phyloP scores from a whole-genome alignment of 805 yeast genomes.

The Barnettozyma siamensis region DNA sequence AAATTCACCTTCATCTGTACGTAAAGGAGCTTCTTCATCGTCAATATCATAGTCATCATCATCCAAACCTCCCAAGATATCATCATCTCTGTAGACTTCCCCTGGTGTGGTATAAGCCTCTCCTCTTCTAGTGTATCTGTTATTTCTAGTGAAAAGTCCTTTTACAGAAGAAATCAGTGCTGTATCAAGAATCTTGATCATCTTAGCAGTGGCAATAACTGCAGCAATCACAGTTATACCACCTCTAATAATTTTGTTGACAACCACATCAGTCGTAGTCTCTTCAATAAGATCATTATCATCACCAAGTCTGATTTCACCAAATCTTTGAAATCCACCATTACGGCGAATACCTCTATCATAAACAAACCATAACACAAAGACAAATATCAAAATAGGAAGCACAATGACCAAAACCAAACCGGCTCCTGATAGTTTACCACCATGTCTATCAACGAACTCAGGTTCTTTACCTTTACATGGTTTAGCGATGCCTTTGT shows the following conservation, averaged over 20 bases:
- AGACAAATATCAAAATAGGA: conserved; percentile 38
- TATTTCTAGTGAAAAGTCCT: conserved; percentile 15
- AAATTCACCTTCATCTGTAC: neutral
- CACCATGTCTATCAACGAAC: conserved; percentile 46
- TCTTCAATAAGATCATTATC: conserved; percentile 65
- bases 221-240: conserved; percentile 31
- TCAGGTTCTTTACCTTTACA: conserved; percentile 86
- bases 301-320: conserved; percentile 84
- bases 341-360: conserved; percentile 79
- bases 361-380: conserved; percentile 52
- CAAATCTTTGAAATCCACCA: conserved; percentile 53
- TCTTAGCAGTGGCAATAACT: conserved; percentile 25
- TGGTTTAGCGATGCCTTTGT: conserved; percentile 55
- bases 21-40: conserved; percentile 12
- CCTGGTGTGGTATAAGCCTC: conserved; percentile 18
- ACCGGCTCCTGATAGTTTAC: conserved; percentile 45
- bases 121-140: conserved; percentile 20
- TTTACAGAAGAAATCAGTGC: conserved; percentile 14
- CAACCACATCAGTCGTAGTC: conserved; percentile 47
- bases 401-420: conserved; percentile 48
- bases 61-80: conserved; percentile 19
- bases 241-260: conserved; percentile 38
- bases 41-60: conserved; percentile 24
- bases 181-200: conserved; percentile 23
- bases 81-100: conserved; percentile 21